These are phyloP conservation scores for Mortierella antarctica DNA, from an alignment of 192 early-diverging fungal species.

Conservation along the genomic window DNA sequence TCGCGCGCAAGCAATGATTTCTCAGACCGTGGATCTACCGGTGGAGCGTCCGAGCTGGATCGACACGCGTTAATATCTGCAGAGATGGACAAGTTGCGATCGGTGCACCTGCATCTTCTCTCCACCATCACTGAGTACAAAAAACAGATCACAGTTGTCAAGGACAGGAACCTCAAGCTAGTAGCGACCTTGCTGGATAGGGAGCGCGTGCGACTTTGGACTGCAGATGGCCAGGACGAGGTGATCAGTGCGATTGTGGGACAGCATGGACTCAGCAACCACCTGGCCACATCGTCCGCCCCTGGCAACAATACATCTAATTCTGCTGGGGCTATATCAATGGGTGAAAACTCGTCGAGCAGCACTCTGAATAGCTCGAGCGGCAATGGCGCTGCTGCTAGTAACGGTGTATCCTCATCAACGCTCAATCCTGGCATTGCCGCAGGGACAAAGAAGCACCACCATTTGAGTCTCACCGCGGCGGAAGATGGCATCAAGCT, in stretches of 20 bases:
- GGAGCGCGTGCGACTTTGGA: conserved; percentile 53
- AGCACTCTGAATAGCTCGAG: neutral
- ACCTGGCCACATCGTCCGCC: neutral
- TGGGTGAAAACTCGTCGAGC: conserved; percentile 5
- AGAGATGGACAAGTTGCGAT: conserved; percentile 61
- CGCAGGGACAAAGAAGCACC: conserved; percentile 42
- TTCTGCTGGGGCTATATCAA: conserved; percentile 15
- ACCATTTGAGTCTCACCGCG: conserved; percentile 44
- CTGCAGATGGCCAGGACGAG: conserved; percentile 52
- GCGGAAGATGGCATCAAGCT: conserved; percentile 51
- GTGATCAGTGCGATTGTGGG: conserved; percentile 42
- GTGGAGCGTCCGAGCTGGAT: conserved; percentile 44
- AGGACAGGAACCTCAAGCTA: conserved; percentile 47
- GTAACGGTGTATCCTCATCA: neutral
- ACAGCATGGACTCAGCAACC: conserved; percentile 24
- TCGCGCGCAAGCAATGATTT: conserved; percentile 29
- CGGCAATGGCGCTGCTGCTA: neutral
- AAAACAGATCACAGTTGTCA: conserved; percentile 58
- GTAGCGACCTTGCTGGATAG: conserved; percentile 51
- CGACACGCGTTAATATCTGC: conserved; percentile 56
- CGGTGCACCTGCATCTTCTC: conserved; percentile 54
- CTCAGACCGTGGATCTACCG: conserved; percentile 23
- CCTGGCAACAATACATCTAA: conserved; percentile 7
- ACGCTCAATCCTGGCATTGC: conserved; percentile 21
- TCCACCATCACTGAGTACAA: conserved; percentile 59